A percentile compares a stretch with the other conserved stretches of the same genome.
These are phyloP conservation scores for Backusella mclennaniae DNA, from an alignment of 192 early-diverging fungal genomes.

Conservation along the genomic window DNA sequence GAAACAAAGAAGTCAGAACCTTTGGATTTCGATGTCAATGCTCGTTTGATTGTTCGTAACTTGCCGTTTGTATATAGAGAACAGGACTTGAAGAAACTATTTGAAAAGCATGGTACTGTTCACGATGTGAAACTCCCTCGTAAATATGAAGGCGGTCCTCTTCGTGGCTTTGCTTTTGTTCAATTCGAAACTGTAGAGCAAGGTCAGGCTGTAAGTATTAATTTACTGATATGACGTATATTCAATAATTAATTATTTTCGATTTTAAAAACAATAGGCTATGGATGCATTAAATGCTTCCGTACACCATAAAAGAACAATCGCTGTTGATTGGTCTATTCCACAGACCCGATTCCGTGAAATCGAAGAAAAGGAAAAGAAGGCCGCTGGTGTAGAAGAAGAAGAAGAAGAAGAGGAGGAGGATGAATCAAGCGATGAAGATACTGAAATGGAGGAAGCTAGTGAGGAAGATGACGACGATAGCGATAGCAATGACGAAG, in stretches of 20 bases:
- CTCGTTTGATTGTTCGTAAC: constrained; percentile 87
- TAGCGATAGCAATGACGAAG: constrained; percentile 27
- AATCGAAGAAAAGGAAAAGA: constrained; percentile 45
- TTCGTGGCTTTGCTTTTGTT: constrained; percentile 90
- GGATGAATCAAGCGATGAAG: constrained; percentile 35
- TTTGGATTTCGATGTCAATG: constrained; percentile 10
- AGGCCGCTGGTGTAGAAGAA: constrained; percentile 37
- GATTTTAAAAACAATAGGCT: constrained; percentile 34
- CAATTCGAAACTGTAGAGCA: constrained; percentile 74
- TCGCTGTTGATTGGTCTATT: constrained; percentile 85
- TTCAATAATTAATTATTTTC: neutral
- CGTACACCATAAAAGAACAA: constrained; percentile 64
- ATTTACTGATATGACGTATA: neutral
- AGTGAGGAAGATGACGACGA: constrained; percentile 34
- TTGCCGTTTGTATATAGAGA: constrained; percentile 75
- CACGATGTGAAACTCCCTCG: constrained; percentile 71
- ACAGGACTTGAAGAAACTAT: constrained; percentile 60
- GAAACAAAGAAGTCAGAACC: neutral
- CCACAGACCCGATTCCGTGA: constrained; percentile 71
- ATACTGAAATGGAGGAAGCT: constrained; percentile 33
- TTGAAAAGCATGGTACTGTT: constrained; percentile 69
- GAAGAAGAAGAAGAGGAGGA: constrained; percentile 35
- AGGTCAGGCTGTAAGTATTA: constrained; percentile 49
- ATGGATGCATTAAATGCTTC: constrained; percentile 71
- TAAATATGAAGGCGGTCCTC: constrained; percentile 70